Percentiles rank a stretch among this genome's conserved stretches.
phyloP scores from a whole-genome alignment of 2,329 filamentous ascomycete species.

The Paecilomyces niveus region DNA sequence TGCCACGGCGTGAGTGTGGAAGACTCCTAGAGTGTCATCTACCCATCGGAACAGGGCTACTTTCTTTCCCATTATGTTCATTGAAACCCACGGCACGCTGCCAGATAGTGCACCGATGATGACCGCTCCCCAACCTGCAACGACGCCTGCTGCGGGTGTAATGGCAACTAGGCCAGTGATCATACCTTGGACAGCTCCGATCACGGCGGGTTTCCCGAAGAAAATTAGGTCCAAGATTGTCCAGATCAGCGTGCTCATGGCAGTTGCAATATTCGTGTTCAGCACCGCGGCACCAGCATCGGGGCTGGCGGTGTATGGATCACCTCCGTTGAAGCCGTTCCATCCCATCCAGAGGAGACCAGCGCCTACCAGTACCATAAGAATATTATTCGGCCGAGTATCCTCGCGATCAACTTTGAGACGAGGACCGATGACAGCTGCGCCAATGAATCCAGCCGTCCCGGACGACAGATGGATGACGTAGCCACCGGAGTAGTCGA shows the following conservation, averaged over 20 bases:
- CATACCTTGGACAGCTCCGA: conserved; percentile 46
- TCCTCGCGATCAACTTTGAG: conserved; percentile 39
- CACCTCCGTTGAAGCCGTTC: conserved; percentile 49
- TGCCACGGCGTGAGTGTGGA: conserved; percentile 44
- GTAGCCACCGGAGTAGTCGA: conserved; percentile 48
- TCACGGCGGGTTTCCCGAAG: conserved; percentile 44
- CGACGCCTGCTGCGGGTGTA: conserved; percentile 45
- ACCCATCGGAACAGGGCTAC: conserved; percentile 53
- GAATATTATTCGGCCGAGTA: conserved; percentile 42
- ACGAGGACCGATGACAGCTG: conserved; percentile 43
- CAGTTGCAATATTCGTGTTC: conserved; percentile 46
- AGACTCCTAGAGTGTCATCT: conserved; percentile 47
- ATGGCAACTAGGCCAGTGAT: conserved; percentile 48
- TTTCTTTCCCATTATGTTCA: conserved; percentile 43
- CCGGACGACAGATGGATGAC: conserved; percentile 49
- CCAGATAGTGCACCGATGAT: conserved; percentile 40
- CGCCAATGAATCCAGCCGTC: conserved; percentile 40
- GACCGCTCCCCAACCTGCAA: conserved; percentile 47
- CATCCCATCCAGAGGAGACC: conserved; percentile 48
- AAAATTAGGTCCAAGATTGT: conserved; percentile 40
- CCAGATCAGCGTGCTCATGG: conserved; percentile 43
- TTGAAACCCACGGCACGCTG: conserved; percentile 41
- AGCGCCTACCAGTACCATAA: conserved; percentile 40
- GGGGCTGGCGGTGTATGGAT: conserved; percentile 44
- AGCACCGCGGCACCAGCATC: conserved; percentile 46